Evolutionary conservation across 1,139 yeast genomes (phyloP).

Genomic region (Suhomyces coccinellae): DNA sequence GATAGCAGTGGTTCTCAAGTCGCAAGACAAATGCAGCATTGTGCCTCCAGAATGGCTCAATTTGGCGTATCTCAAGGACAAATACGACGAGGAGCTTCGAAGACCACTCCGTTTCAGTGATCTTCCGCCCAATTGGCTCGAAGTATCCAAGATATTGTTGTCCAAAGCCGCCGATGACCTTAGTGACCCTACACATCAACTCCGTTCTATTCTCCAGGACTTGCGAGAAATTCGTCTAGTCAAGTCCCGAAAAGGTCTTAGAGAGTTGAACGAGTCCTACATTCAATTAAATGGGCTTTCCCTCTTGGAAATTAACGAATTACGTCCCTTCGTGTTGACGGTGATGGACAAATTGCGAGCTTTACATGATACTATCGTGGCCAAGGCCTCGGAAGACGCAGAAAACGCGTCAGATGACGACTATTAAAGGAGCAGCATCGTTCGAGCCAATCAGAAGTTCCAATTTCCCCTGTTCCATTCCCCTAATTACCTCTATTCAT

Average conservation of each 20-base stretch:
- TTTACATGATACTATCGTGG: slow-evolving; percentile 40
- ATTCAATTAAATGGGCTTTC: slow-evolving; percentile 83
- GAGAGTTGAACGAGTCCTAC: slow-evolving; percentile 77
- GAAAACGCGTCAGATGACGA: slow-evolving; percentile 17
- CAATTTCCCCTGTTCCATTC: too few species aligned
- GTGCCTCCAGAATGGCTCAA: slow-evolving; percentile 90
- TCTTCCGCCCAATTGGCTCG: slow-evolving; percentile 89
- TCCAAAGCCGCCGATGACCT: slow-evolving; percentile 75
- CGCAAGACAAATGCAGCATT: slow-evolving; percentile 82
- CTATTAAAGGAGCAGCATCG: neutral
- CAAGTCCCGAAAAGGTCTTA: slow-evolving; percentile 78
- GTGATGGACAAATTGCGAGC: slow-evolving; percentile 77
- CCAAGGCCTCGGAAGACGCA: slow-evolving; percentile 21
- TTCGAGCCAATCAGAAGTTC: too few species aligned
- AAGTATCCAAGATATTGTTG: slow-evolving; percentile 67
- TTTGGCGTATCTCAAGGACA: slow-evolving; percentile 51
- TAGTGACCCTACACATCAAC: slow-evolving; percentile 59
- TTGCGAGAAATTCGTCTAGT: slow-evolving; percentile 79
- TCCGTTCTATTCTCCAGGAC: slow-evolving; percentile 76
- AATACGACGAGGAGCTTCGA: slow-evolving; percentile 67
- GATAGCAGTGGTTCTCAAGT: slow-evolving; percentile 81
- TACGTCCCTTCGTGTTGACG: slow-evolving; percentile 74
- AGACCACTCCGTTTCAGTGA: slow-evolving; percentile 61
- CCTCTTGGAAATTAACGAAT: slow-evolving; percentile 79
- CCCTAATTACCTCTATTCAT: too few species aligned